These are phyloP conservation scores for Penicillium coprophilum DNA, from an alignment of 495 filamentous ascomycete genomes.

Conservation along the genomic window DNA sequence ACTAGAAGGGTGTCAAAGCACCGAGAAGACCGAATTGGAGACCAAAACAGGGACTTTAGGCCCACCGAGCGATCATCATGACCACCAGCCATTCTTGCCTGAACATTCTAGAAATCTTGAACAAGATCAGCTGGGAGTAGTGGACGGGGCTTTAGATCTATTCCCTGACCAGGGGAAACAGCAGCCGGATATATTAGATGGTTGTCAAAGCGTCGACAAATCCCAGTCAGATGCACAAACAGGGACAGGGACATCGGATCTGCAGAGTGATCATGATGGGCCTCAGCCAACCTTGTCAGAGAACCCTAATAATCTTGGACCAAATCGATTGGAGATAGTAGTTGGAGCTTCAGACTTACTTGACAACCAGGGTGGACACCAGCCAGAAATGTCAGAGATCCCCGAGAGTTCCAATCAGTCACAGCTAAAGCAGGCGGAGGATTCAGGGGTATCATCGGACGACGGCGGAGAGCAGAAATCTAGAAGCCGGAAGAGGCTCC, in stretches of 20 bases:
- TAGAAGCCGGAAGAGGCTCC: neutral
- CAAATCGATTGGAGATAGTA: neutral
- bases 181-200: neutral
- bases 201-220: neutral
- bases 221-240: neutral
- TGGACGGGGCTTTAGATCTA: neutral
- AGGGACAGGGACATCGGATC: neutral
- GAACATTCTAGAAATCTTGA: neutral
- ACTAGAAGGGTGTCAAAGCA: neutral
- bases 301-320: neutral
- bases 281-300: neutral
- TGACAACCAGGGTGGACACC: neutral
- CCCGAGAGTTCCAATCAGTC: neutral
- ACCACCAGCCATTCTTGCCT: neutral
- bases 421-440: neutral
- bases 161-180: neutral
- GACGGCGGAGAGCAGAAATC: neutral
- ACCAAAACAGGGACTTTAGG: neutral
- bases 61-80: neutral
- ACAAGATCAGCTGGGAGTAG: neutral
- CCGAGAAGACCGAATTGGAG: neutral
- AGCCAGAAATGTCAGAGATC: neutral
- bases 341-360: neutral
- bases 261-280: neutral
- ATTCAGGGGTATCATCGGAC: neutral